phyloP scores from a whole-genome alignment of 2,329 filamentous ascomycete genomes.

The Fusarium heterosporum region DNA sequence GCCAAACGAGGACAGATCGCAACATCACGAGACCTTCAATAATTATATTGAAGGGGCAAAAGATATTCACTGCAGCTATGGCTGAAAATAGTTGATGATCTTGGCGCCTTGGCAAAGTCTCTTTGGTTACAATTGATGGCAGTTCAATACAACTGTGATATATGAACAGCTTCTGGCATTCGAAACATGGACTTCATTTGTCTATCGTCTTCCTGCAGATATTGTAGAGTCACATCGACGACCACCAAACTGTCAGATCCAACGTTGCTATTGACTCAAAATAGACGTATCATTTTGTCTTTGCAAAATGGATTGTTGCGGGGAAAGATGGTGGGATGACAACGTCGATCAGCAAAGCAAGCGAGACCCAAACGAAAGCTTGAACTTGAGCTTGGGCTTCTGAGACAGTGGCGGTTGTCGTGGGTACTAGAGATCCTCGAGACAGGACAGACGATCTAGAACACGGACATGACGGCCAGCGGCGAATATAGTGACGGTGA shows the following conservation, averaged over 20 bases:
- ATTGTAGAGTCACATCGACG: not conserved
- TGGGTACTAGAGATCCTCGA: conserved; percentile 5
- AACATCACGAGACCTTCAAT: conserved; percentile 3
- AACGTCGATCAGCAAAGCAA: conserved; percentile 22
- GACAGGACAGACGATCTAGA: conserved; percentile 10
- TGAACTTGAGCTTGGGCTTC: conserved; percentile 3
- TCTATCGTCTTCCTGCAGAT: not conserved
- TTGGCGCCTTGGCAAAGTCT: conserved; percentile 30
- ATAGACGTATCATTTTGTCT: conserved; percentile 12
- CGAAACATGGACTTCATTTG: too few relatives aligned
- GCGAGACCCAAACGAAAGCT: not conserved
- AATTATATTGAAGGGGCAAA: conserved; percentile 4
- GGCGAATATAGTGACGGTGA: not conserved
- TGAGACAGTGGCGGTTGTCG: conserved; percentile 17
- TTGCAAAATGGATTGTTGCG: conserved; percentile 9
- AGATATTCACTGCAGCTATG: conserved; percentile 10
- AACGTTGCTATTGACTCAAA: not conserved
- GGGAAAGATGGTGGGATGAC: conserved; percentile 25
- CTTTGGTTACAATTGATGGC: not conserved
- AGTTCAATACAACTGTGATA: conserved; percentile 5
- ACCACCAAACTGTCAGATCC: not conserved
- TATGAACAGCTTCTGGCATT: not conserved
- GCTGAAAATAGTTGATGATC: conserved; percentile 20
- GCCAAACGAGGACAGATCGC: conserved; percentile 8
- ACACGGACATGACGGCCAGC: not conserved